A percentile compares a stretch with the other conserved stretches of the same genome.
Evolutionary conservation across 306 rosid genomes (phyloP).

Genomic region (Aeschynomene evenia): DNA sequence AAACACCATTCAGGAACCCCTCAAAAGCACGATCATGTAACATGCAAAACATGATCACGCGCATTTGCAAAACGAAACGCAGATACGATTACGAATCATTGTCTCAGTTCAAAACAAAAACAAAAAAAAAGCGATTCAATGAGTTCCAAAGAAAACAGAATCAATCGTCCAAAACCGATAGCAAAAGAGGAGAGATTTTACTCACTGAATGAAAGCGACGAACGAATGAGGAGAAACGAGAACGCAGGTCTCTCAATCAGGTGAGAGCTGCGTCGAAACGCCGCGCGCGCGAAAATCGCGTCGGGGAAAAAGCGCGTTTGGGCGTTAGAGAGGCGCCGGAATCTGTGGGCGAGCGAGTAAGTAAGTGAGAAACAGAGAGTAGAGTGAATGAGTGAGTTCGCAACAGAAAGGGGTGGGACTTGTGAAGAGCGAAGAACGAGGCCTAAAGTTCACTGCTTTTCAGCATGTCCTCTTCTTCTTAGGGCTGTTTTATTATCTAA

Average conservation of each 20-base stretch:
- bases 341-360: background rate
- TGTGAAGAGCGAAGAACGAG: background rate
- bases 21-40: constrained; percentile 42
- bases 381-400: background rate
- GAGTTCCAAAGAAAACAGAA: background rate
- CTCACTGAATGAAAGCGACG: background rate
- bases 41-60: constrained; percentile 39
- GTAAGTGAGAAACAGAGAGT: no score
- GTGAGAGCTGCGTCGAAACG: background rate
- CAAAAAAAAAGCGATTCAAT: constrained; percentile 3
- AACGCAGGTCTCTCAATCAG: background rate
- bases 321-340: background rate
- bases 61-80: background rate
- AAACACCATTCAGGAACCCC: constrained; percentile 23
- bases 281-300: background rate
- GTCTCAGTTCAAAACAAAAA: background rate
- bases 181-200: background rate
- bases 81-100: background rate
- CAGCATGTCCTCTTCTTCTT: background rate
- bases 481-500: background rate
- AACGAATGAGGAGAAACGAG: constrained; percentile 2
- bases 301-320: background rate
- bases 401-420: background rate
- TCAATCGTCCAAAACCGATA: background rate
- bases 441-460: background rate